Evolutionary conservation across 306 rosid genomes (phyloP).

Genomic region (Hippophae gyantsensis): DNA sequence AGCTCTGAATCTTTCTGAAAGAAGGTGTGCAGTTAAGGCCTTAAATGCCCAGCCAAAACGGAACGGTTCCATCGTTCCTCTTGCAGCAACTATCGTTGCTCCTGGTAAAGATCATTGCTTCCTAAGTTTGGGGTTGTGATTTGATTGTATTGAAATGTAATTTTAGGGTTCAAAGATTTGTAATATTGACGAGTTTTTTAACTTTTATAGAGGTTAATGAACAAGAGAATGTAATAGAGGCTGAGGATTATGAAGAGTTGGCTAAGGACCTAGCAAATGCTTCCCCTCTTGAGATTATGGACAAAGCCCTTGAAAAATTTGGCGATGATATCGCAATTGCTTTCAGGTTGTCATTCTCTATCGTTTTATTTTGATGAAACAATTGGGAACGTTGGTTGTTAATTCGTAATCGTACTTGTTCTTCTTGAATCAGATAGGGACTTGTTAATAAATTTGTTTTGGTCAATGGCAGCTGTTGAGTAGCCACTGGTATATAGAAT

Average conservation of each 20-base stretch:
- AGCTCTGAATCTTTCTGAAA: slow-evolving; percentile 22
- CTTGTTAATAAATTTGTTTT: no score
- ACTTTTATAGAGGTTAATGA: slow-evolving; percentile 50
- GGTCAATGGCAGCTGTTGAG: no score
- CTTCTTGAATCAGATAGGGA: no score
- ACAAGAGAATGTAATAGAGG: slow-evolving; percentile 38
- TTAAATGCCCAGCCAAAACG: slow-evolving; percentile 40
- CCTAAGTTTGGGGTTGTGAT: neutral
- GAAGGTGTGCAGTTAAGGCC: slow-evolving; percentile 32
- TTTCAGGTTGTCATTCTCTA: slow-evolving; percentile 44
- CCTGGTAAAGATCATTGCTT: slow-evolving; percentile 31
- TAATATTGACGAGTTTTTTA: neutral
- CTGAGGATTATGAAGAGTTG: slow-evolving; percentile 33
- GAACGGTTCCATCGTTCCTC: slow-evolving; percentile 37
- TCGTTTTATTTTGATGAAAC: neutral
- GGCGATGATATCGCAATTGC: slow-evolving; percentile 81
- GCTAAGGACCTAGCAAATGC: slow-evolving; percentile 51
- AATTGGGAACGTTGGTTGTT: neutral
- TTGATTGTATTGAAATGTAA: neutral
- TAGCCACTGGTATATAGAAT: no score
- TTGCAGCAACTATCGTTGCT: slow-evolving; percentile 35
- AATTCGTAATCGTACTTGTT: neutral
- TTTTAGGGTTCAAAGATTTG: slow-evolving; percentile 1
- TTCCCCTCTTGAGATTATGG: slow-evolving; percentile 76
- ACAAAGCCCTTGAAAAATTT: slow-evolving; percentile 60